phyloP scores from a whole-genome alignment of 345 rosid species.

The Litchi chinensis region DNA sequence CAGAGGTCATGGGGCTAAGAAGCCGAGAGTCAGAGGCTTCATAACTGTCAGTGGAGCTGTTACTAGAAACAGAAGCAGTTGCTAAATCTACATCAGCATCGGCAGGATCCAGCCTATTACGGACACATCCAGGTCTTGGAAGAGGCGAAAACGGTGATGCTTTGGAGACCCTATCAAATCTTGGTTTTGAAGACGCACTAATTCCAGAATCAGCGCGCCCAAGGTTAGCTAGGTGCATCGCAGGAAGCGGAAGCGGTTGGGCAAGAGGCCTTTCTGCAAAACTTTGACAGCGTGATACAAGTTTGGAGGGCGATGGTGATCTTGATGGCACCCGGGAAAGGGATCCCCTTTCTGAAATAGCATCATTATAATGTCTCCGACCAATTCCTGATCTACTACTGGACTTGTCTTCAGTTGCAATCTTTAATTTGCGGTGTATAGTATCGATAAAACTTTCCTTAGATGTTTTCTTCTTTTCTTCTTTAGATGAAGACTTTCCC shows the following conservation, averaged over 20 bases:
- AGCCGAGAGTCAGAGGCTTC: constrained; percentile 60
- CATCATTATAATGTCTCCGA: constrained; percentile 46
- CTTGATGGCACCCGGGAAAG: constrained; percentile 68
- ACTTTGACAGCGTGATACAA: constrained; percentile 80
- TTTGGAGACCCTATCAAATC: constrained; percentile 46
- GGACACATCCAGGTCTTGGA: constrained; percentile 58
- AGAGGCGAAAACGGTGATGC: constrained; percentile 58
- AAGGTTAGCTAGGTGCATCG: constrained; percentile 35
- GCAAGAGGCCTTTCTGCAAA: constrained; percentile 73
- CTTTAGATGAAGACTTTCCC: constrained; percentile 71
- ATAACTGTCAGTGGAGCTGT: constrained; percentile 66
- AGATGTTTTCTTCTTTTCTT: constrained; percentile 68
- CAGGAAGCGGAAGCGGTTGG: constrained; percentile 88
- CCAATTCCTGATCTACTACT: constrained; percentile 50
- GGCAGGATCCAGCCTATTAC: constrained; percentile 42
- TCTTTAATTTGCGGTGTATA: constrained; percentile 60
- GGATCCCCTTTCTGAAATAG: constrained; percentile 65
- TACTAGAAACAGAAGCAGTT: constrained; percentile 68
- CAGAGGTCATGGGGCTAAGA: constrained; percentile 71
- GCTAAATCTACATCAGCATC: constrained; percentile 63
- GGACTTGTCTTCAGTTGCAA: constrained; percentile 56
- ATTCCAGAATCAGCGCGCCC: constrained; percentile 54
- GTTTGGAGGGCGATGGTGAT: constrained; percentile 71
- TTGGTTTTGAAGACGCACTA: constrained; percentile 47
- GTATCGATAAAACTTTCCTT: constrained; percentile 76